Evolutionary conservation across 2,329 filamentous ascomycete species (phyloP).

Genomic region (Arthroderma uncinatum): DNA sequence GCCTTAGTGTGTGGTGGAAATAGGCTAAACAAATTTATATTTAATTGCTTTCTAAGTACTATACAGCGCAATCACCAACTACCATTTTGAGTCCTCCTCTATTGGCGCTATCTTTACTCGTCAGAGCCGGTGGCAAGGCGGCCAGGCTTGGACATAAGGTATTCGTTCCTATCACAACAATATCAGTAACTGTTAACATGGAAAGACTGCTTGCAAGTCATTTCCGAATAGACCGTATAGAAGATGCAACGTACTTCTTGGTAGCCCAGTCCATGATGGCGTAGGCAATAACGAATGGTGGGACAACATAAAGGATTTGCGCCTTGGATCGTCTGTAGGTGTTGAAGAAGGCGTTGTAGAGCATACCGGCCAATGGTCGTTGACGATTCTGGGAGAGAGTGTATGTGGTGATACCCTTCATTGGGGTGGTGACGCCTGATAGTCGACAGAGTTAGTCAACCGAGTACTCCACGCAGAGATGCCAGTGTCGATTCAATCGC

Average conservation of each 20-base stretch:
- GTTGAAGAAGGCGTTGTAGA: slow-evolving; percentile 87
- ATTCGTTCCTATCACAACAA: slow-evolving; percentile 35
- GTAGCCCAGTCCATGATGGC: slow-evolving; percentile 80
- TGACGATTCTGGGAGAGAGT: slow-evolving; percentile 78
- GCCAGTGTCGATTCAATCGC: neutral
- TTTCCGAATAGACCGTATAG: neutral
- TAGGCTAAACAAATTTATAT: neutral
- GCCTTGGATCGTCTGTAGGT: slow-evolving; percentile 71
- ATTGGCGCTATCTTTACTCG: slow-evolving; percentile 17
- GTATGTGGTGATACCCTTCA: slow-evolving; percentile 58
- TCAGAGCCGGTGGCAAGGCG: slow-evolving; percentile 27
- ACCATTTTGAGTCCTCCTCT: slow-evolving; percentile 1
- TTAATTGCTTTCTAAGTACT: slow-evolving; percentile 33
- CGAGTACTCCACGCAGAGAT: neutral
- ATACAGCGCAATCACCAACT: slow-evolving; percentile 28
- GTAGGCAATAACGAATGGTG: slow-evolving; percentile 69
- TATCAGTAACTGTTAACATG: neutral
- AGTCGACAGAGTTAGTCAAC: neutral
- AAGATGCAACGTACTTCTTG: slow-evolving; percentile 55
- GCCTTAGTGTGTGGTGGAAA: too few relatives aligned
- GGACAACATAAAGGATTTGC: slow-evolving; percentile 82
- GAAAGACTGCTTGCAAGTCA: neutral
- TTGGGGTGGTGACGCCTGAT: slow-evolving; percentile 20
- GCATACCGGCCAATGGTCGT: slow-evolving; percentile 67
- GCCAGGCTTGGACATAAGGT: slow-evolving; percentile 41